These are phyloP conservation scores for Chaetomiaceae sp. DNA, from an alignment of 2,329 filamentous ascomycete species.

Conservation along the genomic window DNA sequence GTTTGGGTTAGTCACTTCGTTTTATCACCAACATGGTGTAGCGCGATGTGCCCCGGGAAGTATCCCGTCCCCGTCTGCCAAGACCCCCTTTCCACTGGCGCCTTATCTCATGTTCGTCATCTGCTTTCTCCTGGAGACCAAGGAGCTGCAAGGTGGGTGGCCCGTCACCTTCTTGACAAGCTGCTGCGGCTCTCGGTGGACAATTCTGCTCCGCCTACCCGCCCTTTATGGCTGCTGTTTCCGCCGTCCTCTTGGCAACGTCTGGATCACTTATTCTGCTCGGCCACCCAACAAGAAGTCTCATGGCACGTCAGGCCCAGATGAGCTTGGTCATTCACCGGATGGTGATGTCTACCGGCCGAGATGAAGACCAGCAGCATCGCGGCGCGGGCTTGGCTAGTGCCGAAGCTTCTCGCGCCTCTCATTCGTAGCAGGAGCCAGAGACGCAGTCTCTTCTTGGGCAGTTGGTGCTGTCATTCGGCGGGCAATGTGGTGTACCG, in stretches of 20 bases:
- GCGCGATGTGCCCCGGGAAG: neutral
- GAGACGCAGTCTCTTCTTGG: neutral
- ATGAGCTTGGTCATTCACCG: conserved; percentile 6
- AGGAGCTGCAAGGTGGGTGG: conserved; percentile 1
- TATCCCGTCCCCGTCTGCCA: conserved; percentile 6
- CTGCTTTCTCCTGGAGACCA: conserved; percentile 3
- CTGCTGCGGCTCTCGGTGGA: neutral
- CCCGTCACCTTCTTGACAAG: conserved; percentile 4
- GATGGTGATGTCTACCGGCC: neutral
- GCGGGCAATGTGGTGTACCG: neutral
- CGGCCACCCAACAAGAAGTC: neutral
- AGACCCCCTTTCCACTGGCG: neutral
- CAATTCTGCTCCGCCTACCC: neutral
- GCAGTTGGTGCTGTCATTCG: neutral
- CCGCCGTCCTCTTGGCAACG: conserved; percentile 10
- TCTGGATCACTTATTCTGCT: neutral
- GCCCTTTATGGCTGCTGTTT: neutral
- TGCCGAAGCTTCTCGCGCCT: conserved; percentile 7
- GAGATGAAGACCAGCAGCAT: conserved; percentile 11
- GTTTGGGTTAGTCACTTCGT: neutral
- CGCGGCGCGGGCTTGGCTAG: conserved; percentile 3
- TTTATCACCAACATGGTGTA: neutral
- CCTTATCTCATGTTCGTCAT: conserved; percentile 5
- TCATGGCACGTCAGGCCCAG: conserved; percentile 1
- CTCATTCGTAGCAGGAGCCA: neutral